Evolutionary conservation across 768 basidiomycete species (phyloP), one percentile per base, ranked within the genome.

Genomic region (Panus rudis): DNA sequence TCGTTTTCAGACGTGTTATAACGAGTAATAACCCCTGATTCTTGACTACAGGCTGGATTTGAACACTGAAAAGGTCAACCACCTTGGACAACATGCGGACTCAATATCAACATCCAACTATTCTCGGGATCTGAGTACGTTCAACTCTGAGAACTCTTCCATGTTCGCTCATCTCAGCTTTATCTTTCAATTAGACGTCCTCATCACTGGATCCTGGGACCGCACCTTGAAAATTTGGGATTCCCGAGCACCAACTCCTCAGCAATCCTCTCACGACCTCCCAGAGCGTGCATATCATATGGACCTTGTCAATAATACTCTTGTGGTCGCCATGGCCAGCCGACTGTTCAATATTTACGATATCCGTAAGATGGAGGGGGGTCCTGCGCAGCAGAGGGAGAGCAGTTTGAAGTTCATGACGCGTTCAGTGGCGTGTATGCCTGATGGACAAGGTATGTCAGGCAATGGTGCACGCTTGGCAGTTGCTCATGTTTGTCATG

Each of bases 391-490:
- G 56, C 74, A 80, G 60, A 66, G 96, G 49, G 96, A 97, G 66
- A 92, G 89, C 59, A 92, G 89, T 51, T 63, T 99, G 47, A 96
- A 96, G 63, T 97, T 87, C 60, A 86, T 96, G 86, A 97, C 93
- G 30, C 69, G 92, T 45, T 84, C 83, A 37, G 63, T 99, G 41
- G 89, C 86, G 12, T 91, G 89, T 58, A 98, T 98, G 93, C 72
- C 77, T 2, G 87, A 90, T 59, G 92, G 93, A 2, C 78, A 92
- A 66, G 93, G 92, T 87, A 49, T 31, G 72, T 55, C 42, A 13
- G 35, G 7, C 39, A 30, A 49, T 20, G 20, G 20, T 16, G 28
- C 30, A 10, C 28, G 10, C 28, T 30, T 49, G 22, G 16, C 27
- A 28, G n/a, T n/a, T n/a, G n/a, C n/a, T 42, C 16, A 14, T 27